These are phyloP conservation scores for Saccharum spontaneum DNA, from an alignment of 176 grass and related monocot species.

Conservation along the genomic window DNA sequence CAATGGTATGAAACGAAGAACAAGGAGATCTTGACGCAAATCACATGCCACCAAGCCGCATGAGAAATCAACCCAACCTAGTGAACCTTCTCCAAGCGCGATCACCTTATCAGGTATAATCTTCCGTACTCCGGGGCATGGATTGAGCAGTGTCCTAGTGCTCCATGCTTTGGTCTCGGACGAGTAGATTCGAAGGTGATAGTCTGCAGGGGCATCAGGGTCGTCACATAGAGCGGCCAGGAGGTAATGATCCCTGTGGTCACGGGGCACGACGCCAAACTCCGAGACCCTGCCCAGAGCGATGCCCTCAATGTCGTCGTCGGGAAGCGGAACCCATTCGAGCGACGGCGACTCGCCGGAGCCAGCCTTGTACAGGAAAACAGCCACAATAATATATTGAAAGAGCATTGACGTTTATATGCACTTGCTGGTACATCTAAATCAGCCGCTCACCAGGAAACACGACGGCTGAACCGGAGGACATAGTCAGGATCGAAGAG, in stretches of 20 bases:
- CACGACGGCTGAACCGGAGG: too few species aligned
- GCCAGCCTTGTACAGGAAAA: neutral
- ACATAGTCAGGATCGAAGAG: too few species aligned
- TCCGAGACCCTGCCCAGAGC: neutral
- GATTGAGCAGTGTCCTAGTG: neutral
- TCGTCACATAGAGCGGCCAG: neutral
- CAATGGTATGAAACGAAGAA: neutral
- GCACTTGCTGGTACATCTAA: too few species aligned
- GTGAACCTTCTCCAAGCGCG: neutral
- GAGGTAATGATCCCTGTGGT: neutral
- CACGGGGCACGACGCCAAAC: neutral
- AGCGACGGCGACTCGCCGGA: neutral
- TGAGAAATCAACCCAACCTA: neutral
- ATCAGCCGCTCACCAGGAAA: too few species aligned
- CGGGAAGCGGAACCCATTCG: neutral
- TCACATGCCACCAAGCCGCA: neutral
- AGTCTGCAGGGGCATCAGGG: neutral
- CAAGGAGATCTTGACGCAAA: neutral
- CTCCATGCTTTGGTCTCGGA: neutral
- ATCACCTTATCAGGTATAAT: neutral
- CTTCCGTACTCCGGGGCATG: neutral
- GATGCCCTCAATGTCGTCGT: neutral
- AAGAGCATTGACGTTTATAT: too few species aligned
- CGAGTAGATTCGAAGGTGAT: neutral
- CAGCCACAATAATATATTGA: too few species aligned